Evolutionary conservation across 1,284 basidiomycete species (phyloP).

Genomic region (Irpex sp.): DNA sequence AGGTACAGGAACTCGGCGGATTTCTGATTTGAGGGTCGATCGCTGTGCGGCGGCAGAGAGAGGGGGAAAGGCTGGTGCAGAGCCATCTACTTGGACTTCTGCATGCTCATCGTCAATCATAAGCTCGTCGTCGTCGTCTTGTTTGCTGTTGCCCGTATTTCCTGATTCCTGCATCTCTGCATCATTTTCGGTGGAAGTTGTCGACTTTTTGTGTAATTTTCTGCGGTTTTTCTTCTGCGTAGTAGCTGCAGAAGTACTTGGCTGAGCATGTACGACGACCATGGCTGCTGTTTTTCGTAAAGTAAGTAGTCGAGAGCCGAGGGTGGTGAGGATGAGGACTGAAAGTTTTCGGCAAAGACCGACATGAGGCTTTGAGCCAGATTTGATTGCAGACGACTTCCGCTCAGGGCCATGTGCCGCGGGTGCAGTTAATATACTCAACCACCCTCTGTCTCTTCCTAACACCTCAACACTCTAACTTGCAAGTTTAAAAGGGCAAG

Average conservation of each 20-base stretch:
- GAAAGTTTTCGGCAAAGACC: constrained; percentile 19
- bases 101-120: constrained; percentile 56
- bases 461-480: neutral
- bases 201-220: constrained; percentile 41
- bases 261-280: constrained; percentile 50
- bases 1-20: constrained; percentile 83
- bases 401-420: neutral
- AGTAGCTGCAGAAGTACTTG: constrained; percentile 28
- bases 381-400: neutral
- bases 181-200: constrained; percentile 25
- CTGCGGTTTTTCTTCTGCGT: constrained; percentile 52
- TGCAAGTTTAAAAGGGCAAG: neutral
- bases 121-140: constrained; percentile 48
- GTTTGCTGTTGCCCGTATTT: constrained; percentile 18
- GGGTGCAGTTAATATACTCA: neutral
- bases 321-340: constrained; percentile 13
- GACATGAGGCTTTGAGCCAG: neutral
- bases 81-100: constrained; percentile 34
- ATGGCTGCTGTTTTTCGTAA: constrained; percentile 28
- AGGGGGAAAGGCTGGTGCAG: constrained; percentile 63
- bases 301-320: constrained; percentile 8
- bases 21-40: constrained; percentile 70
- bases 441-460: neutral
- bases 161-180: constrained; percentile 40
- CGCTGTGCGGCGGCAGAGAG: constrained; percentile 56